A percentile compares a stretch with the other conserved stretches of the same genome.
Conservation (phyloP, 2,329 filamentous ascomycete genomes). For the Coniochaeta sp. region DNA sequence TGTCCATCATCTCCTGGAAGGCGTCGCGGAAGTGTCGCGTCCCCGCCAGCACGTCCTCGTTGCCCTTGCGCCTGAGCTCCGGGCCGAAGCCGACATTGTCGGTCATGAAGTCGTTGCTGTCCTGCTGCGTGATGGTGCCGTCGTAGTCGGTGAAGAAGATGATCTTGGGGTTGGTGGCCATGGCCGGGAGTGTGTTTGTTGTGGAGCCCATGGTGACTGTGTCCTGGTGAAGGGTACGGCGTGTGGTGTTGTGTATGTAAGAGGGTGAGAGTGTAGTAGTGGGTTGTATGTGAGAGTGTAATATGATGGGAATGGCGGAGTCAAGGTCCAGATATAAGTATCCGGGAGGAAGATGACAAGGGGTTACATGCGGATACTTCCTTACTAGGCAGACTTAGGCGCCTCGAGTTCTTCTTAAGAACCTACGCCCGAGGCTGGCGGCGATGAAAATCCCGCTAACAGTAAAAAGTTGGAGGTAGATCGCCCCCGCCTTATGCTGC, state of each 20-base stretch:
- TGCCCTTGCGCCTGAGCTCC: conserved; percentile 63
- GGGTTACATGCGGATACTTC: background rate
- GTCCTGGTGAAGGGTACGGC: too few relatives aligned
- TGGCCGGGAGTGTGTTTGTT: conserved; percentile 41
- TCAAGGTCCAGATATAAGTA: background rate
- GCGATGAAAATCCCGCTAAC: too few relatives aligned
- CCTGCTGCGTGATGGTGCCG: conserved; percentile 77
- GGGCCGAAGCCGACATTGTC: conserved; percentile 84
- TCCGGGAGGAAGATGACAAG: background rate
- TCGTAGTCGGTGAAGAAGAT: conserved; percentile 99
- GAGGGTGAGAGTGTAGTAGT: background rate
- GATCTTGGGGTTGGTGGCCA: conserved; percentile 68
- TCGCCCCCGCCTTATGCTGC: too few relatives aligned
- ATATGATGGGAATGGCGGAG: background rate
- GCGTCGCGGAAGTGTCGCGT: conserved; percentile 72
- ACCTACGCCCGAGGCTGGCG: too few relatives aligned
- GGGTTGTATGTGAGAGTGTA: background rate
- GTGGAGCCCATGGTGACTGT: conserved; percentile 6
- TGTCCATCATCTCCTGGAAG: conserved; percentile 90
- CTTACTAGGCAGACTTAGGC: too few relatives aligned
- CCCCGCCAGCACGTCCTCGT: conserved; percentile 68
- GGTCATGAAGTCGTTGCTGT: conserved; percentile 67
- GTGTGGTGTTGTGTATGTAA: background rate
- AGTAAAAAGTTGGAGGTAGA: too few relatives aligned
- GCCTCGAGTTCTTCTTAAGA: too few relatives aligned